Conservation (phyloP, 2,329 filamentous ascomycete species). For the Colletotrichum truncatum region DNA sequence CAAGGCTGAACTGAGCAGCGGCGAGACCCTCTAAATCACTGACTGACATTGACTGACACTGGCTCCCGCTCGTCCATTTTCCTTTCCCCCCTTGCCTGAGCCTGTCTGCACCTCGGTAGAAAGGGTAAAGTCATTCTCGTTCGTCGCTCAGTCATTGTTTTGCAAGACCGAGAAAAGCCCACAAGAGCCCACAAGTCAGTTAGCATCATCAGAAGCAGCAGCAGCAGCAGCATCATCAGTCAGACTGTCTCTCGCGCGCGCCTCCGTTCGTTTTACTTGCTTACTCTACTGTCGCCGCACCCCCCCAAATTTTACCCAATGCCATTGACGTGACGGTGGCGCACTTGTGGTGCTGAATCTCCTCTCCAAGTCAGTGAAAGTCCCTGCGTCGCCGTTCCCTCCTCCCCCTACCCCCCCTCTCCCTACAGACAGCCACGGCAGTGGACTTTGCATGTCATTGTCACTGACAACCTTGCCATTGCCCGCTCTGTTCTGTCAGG, state of each 20-base stretch:
- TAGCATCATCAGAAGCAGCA: too few species aligned
- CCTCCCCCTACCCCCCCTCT: neutral
- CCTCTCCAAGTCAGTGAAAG: neutral
- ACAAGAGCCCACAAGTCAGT: neutral
- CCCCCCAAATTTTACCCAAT: neutral
- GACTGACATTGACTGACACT: constrained; percentile 26
- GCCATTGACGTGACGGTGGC: neutral
- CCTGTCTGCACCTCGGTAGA: neutral
- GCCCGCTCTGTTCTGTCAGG: constrained; percentile 12
- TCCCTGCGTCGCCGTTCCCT: constrained; percentile 10
- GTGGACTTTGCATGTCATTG: neutral
- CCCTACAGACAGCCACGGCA: neutral
- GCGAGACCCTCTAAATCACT: neutral
- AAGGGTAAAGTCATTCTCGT: neutral
- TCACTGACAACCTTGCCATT: constrained; percentile 9
- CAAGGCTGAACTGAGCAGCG: neutral
- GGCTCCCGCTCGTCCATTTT: constrained; percentile 22
- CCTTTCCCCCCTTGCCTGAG: constrained; percentile 9
- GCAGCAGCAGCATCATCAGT: too few species aligned
- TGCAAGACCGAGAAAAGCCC: neutral
- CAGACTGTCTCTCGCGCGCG: neutral
- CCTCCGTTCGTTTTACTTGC: too few species aligned
- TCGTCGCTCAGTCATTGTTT: constrained; percentile 3
- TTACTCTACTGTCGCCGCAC: neutral
- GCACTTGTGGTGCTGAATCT: neutral